phyloP scores from a whole-genome alignment of 257 asterid species.

The Cynanchum wilfordii region DNA sequence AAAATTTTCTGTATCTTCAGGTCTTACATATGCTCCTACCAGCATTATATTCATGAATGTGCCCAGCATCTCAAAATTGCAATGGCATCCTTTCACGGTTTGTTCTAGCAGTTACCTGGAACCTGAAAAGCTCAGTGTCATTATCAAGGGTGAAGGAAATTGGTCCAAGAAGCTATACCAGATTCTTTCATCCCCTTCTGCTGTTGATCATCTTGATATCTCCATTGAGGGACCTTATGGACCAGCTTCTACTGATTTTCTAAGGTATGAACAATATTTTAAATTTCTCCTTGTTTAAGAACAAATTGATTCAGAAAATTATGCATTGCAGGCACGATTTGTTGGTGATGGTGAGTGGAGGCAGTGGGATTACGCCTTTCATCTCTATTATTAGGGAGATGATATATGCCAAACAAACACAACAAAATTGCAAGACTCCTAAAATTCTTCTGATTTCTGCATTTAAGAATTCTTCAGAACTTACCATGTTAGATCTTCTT shows the following conservation, averaged over 20 bases:
- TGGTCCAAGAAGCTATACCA: constrained; percentile 71
- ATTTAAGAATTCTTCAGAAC: constrained; percentile 62
- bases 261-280: constrained; percentile 34
- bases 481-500: constrained; percentile 62
- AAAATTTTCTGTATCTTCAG: constrained; percentile 19
- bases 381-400: constrained; percentile 75
- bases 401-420: constrained; percentile 33
- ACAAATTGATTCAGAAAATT: not conserved
- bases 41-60: constrained; percentile 72
- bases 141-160: constrained; percentile 66
- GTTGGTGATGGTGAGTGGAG: constrained; percentile 83
- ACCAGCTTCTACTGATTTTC: constrained; percentile 59
- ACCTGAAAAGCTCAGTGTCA: constrained; percentile 56
- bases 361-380: constrained; percentile 91
- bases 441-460: constrained; percentile 52
- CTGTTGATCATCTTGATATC: constrained; percentile 46
- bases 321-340: constrained; percentile 50
- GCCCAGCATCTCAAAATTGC: constrained; percentile 70
- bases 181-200: constrained; percentile 53
- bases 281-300: too few species aligned
- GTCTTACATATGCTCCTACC: constrained; percentile 54
- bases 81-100: constrained; percentile 92
- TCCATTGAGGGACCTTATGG: constrained; percentile 92
- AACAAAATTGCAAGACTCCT: constrained; percentile 42
- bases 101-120: constrained; percentile 68